Base-by-base conservation (phyloP, 192 early-diverging fungal genomes). In the Coemansia umbellata region DNA sequence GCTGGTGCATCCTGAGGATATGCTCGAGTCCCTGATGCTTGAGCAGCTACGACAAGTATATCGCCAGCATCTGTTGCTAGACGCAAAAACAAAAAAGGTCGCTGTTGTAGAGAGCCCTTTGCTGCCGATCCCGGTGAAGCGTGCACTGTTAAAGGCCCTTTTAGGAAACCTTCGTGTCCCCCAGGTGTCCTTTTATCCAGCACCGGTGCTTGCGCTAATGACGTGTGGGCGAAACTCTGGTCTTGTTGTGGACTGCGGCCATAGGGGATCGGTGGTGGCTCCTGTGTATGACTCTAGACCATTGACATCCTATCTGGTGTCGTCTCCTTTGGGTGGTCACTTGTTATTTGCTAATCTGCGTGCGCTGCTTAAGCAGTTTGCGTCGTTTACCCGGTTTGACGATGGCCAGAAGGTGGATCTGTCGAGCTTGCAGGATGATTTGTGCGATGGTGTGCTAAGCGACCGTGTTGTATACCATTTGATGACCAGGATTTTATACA, bases 171-270 rank as follows among this genome's bases (percentile, higher is more conserved):
- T 95, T 44, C 83, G 90, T 32, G 90, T 90, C 2, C 91, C 92
- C 0, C 82, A 87, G 6, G 53, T 96, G 14, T 84, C 86, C 2
- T 91, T 91, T 50, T 84, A 86, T 1, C 86, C 88, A 9, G 56
- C 80, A 13, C 78, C 87, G 37, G 69, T 93, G 28, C 62, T 87
- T 22, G 84, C 90, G 1, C 58, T 96, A 35, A 60, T 91, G 50
- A 87, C 89, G 4, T 83, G 85, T 10, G 94, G 94, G 6, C 58
- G 67, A 13, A 81, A 81, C 7, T 85, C 83, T 5, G 94, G 94
- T 1, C 67, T 96, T 47, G 91, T 96, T 1, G 76, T 96, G 15
- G 92, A 96, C 63, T 87, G 86, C 56, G 94, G 92, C 0, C 80
- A 90, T 53, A 62, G 91, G 14, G 83, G 84, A 35, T 85, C 87